Evolutionary conservation across 108 stramenopile species (phyloP).

Genomic region (Cyclotella choctawhatcheeana): DNA sequence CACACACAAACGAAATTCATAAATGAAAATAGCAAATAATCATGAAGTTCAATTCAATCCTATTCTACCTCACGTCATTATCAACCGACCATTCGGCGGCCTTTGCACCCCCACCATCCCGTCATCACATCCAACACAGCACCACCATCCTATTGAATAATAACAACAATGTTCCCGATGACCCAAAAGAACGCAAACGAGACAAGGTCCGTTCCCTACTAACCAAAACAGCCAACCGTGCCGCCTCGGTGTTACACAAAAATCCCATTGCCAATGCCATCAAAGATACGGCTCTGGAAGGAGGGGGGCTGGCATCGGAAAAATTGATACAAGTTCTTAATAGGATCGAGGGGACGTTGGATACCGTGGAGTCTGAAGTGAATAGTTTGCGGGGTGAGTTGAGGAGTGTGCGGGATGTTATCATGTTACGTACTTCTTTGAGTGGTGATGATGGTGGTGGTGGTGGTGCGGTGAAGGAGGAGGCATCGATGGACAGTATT

Average conservation of each 20-base stretch:
- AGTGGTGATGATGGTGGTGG: not conserved
- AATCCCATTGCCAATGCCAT: slow-evolving; percentile 28
- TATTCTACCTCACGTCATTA: no score
- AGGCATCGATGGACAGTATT: no score
- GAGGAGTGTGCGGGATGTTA: not conserved
- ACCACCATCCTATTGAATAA: no score
- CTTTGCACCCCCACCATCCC: no score
- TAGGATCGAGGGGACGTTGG: slow-evolving; percentile 9
- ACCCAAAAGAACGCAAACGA: slow-evolving; percentile 5
- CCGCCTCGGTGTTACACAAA: slow-evolving; percentile 4
- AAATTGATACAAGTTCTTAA: slow-evolving; percentile 1
- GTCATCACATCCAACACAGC: no score
- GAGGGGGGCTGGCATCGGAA: slow-evolving; percentile 2
- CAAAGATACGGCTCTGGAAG: not conserved
- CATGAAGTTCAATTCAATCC: no score
- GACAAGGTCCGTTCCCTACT: slow-evolving; percentile 6
- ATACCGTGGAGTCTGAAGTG: not conserved
- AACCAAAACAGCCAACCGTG: not conserved
- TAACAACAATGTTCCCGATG: no score
- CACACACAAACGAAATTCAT: no score
- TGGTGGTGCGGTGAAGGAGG: no score
- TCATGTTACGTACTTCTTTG: not conserved
- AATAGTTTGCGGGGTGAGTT: not conserved
- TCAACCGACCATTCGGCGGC: no score
- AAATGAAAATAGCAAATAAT: no score